Base-by-base conservation (phyloP, 2,329 filamentous ascomycete species). In the Dactylellina drechsleri region DNA sequence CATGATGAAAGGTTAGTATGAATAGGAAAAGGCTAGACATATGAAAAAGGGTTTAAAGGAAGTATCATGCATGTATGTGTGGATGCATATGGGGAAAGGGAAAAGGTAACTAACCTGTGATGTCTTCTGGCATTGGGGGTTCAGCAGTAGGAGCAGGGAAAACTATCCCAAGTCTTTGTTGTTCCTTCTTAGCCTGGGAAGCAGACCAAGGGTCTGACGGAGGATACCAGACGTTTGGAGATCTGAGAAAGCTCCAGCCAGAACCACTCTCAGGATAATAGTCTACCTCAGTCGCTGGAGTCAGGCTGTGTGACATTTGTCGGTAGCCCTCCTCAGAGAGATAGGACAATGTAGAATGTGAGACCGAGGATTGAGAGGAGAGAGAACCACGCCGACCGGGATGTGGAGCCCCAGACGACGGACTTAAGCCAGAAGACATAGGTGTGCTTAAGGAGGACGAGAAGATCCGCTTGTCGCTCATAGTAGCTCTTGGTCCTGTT, bases 191-290 rank as follows among this genome's bases (percentile, higher is more conserved):
- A 47, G 52, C 65, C 28, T 76, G 59, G 20, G 56, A 18, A 36
- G 58, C 43, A 26, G 72, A 43, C 72, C 72, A 76, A 50, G 64
- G 64, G 45, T 76, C 72, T 41, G 15, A 45, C 36, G 72, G 58
- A 76, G 72, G 72, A 64, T 76, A 76, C 72, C 72, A 76, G 49
- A 68, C 58, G 50, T 70, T 76, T 41, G 72, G 72, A 70, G 64
- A 68, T 60, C 72, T 59, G 45, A 68, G 40, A 76, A 76, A 76
- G 64, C 53, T 65, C 72, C 72, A 76, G 56, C 72, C 60, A 56
- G 70, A 67, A 18, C 62, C 70, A 47, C 62, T 57, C 61, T 74
- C 70, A 18, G 70, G 70, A 64, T 74, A 67, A 67, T 74, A 74
- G 57, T 74, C 70, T 16, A 74, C 56, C 26, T 74, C 70, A 57